Evolutionary conservation across 176 grass and related monocot genomes (phyloP).

Genomic region (Juncus inflexus): DNA sequence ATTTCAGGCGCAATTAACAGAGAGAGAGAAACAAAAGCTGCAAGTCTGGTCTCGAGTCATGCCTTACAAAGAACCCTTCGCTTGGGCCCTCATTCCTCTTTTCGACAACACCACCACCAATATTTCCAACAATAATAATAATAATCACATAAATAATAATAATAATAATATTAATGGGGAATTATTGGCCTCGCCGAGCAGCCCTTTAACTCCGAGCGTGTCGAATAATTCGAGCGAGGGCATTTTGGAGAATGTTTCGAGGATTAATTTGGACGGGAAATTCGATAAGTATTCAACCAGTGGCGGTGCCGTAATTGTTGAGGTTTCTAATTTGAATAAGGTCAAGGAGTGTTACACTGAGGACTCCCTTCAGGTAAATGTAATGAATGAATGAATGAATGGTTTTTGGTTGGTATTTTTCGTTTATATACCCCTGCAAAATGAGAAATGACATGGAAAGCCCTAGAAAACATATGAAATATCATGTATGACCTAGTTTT

Average conservation of each 20-base stretch:
- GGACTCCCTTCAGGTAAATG: slow-evolving; percentile 75
- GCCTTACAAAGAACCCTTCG: slow-evolving; percentile 88
- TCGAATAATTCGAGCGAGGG: slow-evolving; percentile 69
- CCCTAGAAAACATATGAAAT: too few species aligned
- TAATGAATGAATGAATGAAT: too few species aligned
- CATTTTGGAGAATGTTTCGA: slow-evolving; percentile 77
- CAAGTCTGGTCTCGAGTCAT: slow-evolving; percentile 96
- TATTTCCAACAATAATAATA: neutral
- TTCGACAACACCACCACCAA: slow-evolving; percentile 58
- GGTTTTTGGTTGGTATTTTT: too few species aligned
- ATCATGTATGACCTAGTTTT: too few species aligned
- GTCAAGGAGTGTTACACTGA: slow-evolving; percentile 98
- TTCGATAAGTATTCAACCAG: slow-evolving; percentile 76
- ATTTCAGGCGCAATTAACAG: slow-evolving; percentile 74
- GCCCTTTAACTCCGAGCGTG: slow-evolving; percentile 64
- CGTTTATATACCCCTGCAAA: too few species aligned
- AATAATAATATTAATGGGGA: slow-evolving; percentile 39
- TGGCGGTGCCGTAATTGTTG: slow-evolving; percentile 84
- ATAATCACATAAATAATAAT: slow-evolving; percentile 22
- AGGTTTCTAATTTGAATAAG: slow-evolving; percentile 97
- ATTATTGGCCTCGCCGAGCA: slow-evolving; percentile 78
- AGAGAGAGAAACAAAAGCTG: slow-evolving; percentile 95
- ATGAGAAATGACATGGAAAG: too few species aligned
- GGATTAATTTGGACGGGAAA: slow-evolving; percentile 77
- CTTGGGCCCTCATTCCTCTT: slow-evolving; percentile 87